phyloP scores from a whole-genome alignment of 306 rosid species.

The Trifolium fragiferum region DNA sequence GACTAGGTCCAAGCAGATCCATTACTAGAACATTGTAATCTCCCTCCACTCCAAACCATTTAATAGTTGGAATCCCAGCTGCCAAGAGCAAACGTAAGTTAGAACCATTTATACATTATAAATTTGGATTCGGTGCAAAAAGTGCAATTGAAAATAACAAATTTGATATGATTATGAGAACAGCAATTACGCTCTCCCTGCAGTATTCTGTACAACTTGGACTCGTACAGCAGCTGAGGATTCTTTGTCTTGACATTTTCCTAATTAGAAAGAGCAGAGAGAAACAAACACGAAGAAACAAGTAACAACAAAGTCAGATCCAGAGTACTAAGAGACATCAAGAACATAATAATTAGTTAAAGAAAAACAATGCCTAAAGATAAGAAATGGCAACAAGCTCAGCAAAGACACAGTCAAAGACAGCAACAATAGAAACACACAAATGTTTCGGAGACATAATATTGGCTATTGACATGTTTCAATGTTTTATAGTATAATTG shows the following conservation, averaged over 20 bases:
- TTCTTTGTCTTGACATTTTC: conserved; percentile 95
- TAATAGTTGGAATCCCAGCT: conserved; percentile 90
- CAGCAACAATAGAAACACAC: conserved; percentile 11
- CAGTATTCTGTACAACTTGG: conserved; percentile 88
- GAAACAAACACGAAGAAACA: conserved; percentile 11
- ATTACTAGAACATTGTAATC: conserved; percentile 91
- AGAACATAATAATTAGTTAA: conserved; percentile 12
- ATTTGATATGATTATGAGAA: not conserved
- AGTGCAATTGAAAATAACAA: not conserved
- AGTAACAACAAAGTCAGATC: conserved; percentile 15
- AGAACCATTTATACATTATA: conserved; percentile 11
- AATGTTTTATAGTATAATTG: not conserved
- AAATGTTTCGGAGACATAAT: not conserved
- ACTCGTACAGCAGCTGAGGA: conserved; percentile 92
- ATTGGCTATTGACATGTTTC: not conserved
- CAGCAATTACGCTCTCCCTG: conserved; percentile 87
- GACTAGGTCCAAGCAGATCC: conserved; percentile 99
- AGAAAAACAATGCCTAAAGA: not conserved
- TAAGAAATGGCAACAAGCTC: not conserved
- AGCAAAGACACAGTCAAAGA: conserved; percentile 4
- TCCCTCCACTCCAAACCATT: conserved; percentile 98
- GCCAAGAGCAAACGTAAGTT: conserved; percentile 45
- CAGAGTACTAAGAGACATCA: not conserved
- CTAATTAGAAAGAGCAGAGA: conserved; percentile 45
- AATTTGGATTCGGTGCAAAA: conserved; percentile 2